Evolutionary conservation across 1,284 basidiomycete genomes (phyloP), one percentile per base, ranked within the genome.

Genomic region (Golubevia sp.): DNA sequence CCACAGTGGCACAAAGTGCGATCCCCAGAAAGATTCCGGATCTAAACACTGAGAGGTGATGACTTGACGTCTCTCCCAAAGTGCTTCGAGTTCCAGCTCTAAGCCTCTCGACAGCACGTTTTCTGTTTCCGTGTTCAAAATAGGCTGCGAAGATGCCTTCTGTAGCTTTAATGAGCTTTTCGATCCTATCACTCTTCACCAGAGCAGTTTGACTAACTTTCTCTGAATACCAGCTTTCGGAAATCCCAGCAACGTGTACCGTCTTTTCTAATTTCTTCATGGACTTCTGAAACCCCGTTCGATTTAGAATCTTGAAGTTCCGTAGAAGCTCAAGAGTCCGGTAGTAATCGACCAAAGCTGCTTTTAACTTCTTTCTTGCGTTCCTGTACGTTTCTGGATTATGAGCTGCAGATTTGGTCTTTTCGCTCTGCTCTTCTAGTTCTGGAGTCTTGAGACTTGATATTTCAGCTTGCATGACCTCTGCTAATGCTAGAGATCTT

Each of bases 221-320:
- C 3, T 68, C 67, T 2, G 63, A 48, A 44, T 72, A 82, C 60
- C 74, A 83, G 2, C 64, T 61, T 26, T 79, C 72, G 20, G 76
- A 49, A 26, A 64, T 64, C 30, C 30, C 30, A 1, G 63, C 56
- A 0, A 75, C 70, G 2, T 62, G 68, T 6, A 71, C 59, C 7
- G 72, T 68, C 56, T 83, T 83, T 58, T 75, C 72, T 18, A 81
- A 73, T 67, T 83, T 83, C 56, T 83, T 83, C 61, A 83, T 61
- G 8, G 77, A 72, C 57, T 83, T 83, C 38, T 64, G 73, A 30
- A 79, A 73, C 7, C 77, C 79, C 13, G 73, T 75, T 5, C 76
- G 64, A 59, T 79, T 82, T 38, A 81, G 63, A 34, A 79, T 77
- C 58, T 70, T 70, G 67, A 77, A 82, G 61, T 79, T 79, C 65